Conservation (phyloP, 495 filamentous ascomycete species). For the Podospora sp. region DNA sequence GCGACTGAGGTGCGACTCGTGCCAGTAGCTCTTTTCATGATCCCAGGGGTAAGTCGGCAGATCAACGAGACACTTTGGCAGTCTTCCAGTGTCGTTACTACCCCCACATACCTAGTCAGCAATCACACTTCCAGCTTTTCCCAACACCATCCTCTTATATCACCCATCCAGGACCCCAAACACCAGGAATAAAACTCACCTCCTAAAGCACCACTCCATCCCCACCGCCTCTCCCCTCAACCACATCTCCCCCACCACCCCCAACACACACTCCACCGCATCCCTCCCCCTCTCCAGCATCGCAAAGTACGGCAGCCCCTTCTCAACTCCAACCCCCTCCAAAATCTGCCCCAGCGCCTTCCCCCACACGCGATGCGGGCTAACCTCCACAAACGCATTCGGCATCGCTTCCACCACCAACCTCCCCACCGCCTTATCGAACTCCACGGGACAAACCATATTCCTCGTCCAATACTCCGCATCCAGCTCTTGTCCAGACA, state of each 20-base stretch:
- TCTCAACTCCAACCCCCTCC: neutral
- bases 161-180: neutral
- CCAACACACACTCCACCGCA: neutral
- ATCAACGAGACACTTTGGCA: constrained; percentile 11
- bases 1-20: constrained; percentile 38
- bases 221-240: neutral
- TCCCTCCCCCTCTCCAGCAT: neutral
- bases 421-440: constrained; percentile 26
- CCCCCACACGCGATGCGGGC: constrained; percentile 5
- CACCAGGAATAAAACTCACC: neutral
- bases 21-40: constrained; percentile 34
- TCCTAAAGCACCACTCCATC: neutral
- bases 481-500: constrained; percentile 20
- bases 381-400: neutral
- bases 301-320: neutral
- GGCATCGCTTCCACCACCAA: neutral
- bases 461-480: constrained; percentile 45
- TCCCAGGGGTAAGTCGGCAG: constrained; percentile 46
- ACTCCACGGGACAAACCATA: constrained; percentile 46
- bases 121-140: too few species aligned
- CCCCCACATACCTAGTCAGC: neutral
- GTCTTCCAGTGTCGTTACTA: too few species aligned
- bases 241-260: neutral
- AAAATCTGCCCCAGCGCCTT: constrained; percentile 4
- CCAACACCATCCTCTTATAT: too few species aligned